Percentiles rank a stretch among this genome's conserved stretches.
phyloP scores from a whole-genome alignment of 441 rosid genomes.

The Cnidoscolus chayamansa region DNA sequence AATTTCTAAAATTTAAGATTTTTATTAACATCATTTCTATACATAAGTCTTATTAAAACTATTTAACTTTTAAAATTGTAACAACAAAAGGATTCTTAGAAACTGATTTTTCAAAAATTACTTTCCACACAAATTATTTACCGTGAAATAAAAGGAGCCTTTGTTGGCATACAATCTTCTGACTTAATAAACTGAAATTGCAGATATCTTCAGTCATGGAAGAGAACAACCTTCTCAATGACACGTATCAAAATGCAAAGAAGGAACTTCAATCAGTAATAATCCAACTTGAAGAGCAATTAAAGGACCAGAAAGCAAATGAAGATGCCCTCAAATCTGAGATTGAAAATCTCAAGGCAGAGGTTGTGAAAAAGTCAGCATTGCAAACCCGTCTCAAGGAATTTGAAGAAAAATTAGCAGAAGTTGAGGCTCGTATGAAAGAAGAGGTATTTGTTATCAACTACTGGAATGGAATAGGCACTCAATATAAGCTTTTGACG shows the following conservation, averaged over 20 bases:
- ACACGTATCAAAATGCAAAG: constrained; percentile 59
- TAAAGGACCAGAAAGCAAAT: constrained; percentile 49
- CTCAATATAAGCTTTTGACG: neutral
- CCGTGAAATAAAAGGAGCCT: no score
- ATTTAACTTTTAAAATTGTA: no score
- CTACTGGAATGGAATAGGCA: constrained; percentile 9
- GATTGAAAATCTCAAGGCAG: constrained; percentile 50
- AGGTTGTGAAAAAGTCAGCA: constrained; percentile 47
- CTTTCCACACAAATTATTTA: no score
- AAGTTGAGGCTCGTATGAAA: constrained; percentile 47
- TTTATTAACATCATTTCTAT: no score
- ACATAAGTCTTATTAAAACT: no score
- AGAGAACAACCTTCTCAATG: constrained; percentile 66
- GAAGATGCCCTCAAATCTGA: constrained; percentile 52
- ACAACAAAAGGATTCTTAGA: no score
- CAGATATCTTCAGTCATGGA: constrained; percentile 75
- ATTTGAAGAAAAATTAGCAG: constrained; percentile 49
- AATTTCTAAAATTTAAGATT: no score
- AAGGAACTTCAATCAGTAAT: constrained; percentile 64
- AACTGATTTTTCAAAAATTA: no score
- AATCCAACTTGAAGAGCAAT: constrained; percentile 57
- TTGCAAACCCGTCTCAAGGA: constrained; percentile 59
- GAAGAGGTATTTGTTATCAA: constrained; percentile 45
- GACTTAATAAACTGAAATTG: constrained; percentile 19
- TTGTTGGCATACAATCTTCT: constrained; percentile 15